Evolutionary conservation across 495 filamentous ascomycete genomes (phyloP).

Genomic region (Friedmanniomyces endolithicus): DNA sequence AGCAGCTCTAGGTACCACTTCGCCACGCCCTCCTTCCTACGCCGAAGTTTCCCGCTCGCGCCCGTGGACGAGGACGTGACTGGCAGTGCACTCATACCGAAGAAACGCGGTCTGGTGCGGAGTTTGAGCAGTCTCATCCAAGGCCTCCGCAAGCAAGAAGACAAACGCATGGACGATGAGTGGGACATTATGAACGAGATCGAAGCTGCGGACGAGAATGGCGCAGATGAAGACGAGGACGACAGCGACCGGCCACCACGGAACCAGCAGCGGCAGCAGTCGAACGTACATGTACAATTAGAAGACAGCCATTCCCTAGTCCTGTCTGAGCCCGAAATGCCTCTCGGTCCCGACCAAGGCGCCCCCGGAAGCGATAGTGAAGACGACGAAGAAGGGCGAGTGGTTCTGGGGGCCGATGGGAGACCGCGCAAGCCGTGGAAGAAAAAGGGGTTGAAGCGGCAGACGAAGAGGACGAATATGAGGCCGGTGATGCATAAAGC

Average conservation of each 20-base stretch:
- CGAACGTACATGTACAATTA: conserved; percentile 39
- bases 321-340: conserved; percentile 25
- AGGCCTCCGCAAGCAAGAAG: conserved; percentile 63
- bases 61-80: conserved; percentile 35
- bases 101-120: conserved; percentile 47
- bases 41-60: conserved; percentile 40
- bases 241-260: not conserved
- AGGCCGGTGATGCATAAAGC: conserved; percentile 24
- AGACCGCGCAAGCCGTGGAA: conserved; percentile 56
- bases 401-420: conserved; percentile 28
- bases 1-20: conserved; percentile 41
- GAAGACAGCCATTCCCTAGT: conserved; percentile 56
- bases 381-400: conserved; percentile 23
- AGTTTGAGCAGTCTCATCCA: conserved; percentile 71
- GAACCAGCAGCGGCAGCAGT: no score
- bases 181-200: conserved; percentile 71
- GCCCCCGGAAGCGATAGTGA: conserved; percentile 41
- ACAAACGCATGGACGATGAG: conserved; percentile 44
- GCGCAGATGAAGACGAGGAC: conserved; percentile 9
- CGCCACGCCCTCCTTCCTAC: conserved; percentile 64
- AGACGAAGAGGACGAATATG: conserved; percentile 61
- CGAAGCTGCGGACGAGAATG: conserved; percentile 52
- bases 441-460: conserved; percentile 87
- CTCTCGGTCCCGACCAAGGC: conserved; percentile 50
- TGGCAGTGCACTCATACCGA: conserved; percentile 36